Evolutionary conservation across 2,329 filamentous ascomycete genomes (phyloP).

Genomic region (Cercospora sp.): DNA sequence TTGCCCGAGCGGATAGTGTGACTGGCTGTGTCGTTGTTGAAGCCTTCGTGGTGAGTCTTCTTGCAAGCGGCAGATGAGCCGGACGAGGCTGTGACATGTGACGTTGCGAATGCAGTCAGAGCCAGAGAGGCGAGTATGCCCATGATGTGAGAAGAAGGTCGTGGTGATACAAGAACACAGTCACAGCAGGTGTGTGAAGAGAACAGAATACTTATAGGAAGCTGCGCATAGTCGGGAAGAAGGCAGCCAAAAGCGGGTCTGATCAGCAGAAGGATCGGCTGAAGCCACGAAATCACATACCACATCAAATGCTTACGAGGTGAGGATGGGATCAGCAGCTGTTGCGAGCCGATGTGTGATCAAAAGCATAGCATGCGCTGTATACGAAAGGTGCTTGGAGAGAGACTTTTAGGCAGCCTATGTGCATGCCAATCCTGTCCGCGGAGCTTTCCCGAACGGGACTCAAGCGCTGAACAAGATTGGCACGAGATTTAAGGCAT

Average conservation of each 20-base stretch:
- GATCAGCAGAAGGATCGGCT: background rate
- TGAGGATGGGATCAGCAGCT: background rate
- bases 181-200: background rate
- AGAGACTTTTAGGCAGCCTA: background rate
- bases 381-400: background rate
- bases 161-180: background rate
- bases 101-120: conserved; percentile 3
- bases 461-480: background rate
- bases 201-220: background rate
- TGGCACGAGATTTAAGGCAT: background rate
- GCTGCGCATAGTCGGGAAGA: background rate
- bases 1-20: conserved; percentile 26
- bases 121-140: background rate
- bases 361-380: background rate
- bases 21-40: conserved; percentile 20
- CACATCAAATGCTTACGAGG: background rate
- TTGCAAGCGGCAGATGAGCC: background rate
- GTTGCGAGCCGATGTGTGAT: background rate
- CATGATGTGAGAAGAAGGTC: background rate
- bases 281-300: background rate
- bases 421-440: background rate
- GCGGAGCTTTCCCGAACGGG: background rate
- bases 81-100: conserved; percentile 9
- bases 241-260: background rate
- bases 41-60: conserved; percentile 22